Conservation (phyloP, 345 rosid species). For the Geranium brycei region DNA sequence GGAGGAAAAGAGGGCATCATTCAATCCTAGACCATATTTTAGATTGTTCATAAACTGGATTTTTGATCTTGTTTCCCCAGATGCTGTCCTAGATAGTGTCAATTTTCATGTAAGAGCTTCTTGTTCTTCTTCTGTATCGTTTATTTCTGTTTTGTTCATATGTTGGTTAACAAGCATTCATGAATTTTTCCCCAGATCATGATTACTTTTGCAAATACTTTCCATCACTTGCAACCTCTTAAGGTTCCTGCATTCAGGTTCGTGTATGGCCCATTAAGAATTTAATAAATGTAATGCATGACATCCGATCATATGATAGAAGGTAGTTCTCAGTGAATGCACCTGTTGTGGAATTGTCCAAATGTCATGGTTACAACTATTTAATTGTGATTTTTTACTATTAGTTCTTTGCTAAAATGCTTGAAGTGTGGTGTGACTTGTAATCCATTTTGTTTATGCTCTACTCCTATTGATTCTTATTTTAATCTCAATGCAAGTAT, state of each 20-base stretch:
- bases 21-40: conserved; percentile 60
- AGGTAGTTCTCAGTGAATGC: no score
- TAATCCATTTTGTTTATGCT: background rate
- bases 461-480: background rate
- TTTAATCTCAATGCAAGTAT: background rate
- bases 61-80: conserved; percentile 52
- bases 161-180: conserved; percentile 8
- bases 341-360: no score
- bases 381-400: no score
- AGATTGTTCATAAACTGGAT: conserved; percentile 73
- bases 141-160: background rate
- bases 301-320: no score
- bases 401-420: no score
- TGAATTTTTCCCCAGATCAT: conserved; percentile 44
- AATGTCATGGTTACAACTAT: no score
- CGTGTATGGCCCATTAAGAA: conserved; percentile 11
- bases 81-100: conserved; percentile 50
- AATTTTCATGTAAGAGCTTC: conserved; percentile 54
- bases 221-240: conserved; percentile 81
- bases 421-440: background rate
- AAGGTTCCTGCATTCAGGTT: conserved; percentile 93
- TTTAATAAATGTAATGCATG: background rate
- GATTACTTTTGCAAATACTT: conserved; percentile 70
- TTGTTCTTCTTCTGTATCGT: background rate
- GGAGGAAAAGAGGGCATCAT: conserved; percentile 65